Percentiles rank a stretch among this genome's conserved stretches.
phyloP scores from a whole-genome alignment of 805 yeast species.

The Saccharomyces eubayanus region DNA sequence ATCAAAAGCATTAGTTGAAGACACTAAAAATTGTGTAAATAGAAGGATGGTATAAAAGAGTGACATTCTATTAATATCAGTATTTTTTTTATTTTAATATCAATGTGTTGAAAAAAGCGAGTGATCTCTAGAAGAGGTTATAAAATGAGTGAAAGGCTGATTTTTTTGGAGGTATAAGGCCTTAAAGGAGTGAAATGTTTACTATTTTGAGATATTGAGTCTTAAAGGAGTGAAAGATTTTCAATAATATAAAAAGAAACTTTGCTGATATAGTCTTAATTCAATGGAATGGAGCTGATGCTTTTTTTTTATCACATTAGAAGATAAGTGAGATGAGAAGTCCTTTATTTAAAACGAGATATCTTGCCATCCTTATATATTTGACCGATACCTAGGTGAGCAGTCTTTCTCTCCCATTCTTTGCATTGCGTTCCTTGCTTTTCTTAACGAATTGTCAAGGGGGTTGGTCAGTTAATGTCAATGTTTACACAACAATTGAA shows the following conservation, averaged over 20 bases:
- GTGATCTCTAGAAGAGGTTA: neutral
- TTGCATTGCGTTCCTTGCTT: neutral
- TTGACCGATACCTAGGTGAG: neutral
- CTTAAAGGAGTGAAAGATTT: neutral
- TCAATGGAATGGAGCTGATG: neutral
- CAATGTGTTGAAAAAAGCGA: neutral
- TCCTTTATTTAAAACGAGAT: neutral
- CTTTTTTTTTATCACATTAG: neutral
- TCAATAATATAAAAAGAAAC: neutral
- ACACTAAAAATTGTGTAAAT: neutral
- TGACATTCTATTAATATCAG: neutral
- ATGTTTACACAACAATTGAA: neutral
- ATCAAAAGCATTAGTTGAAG: slow-evolving; percentile 24
- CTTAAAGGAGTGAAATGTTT: neutral
- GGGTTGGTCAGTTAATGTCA: neutral
- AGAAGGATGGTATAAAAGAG: neutral
- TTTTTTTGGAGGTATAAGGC: neutral
- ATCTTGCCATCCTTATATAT: neutral
- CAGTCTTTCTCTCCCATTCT: neutral
- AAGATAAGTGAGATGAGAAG: neutral
- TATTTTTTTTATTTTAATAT: neutral
- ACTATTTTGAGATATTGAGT: neutral
- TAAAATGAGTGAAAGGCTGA: neutral
- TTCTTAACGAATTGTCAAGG: neutral
- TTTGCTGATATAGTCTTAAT: neutral